A percentile compares a stretch with the other conserved stretches of the same genome.
phyloP scores from a whole-genome alignment of 805 yeast genomes.

The Kodamaea leandrae region DNA sequence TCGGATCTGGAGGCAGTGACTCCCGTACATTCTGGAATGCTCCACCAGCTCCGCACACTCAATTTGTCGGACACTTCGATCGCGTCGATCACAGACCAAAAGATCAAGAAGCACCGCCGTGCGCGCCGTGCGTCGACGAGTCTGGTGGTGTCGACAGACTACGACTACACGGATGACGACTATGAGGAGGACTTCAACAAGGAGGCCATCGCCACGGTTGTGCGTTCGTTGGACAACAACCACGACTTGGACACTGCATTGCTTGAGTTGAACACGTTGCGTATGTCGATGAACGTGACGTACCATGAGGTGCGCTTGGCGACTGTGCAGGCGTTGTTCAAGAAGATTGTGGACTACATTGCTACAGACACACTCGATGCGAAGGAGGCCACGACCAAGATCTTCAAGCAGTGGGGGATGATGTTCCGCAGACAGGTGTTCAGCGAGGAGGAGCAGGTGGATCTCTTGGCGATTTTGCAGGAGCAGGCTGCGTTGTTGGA shows the following conservation, averaged over 20 bases:
- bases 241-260: conserved; percentile 93
- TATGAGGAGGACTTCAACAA: conserved; percentile 68
- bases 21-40: conserved; percentile 34
- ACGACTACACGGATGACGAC: conserved; percentile 33
- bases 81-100: conserved; percentile 47
- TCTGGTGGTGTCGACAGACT: conserved; percentile 47
- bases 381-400: conserved; percentile 71
- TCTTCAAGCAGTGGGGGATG: conserved; percentile 79
- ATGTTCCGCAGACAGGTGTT: conserved; percentile 83
- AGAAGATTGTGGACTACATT: conserved; percentile 68
- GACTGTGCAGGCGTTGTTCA: conserved; percentile 68
- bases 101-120: conserved; percentile 35
- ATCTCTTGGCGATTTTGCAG: conserved; percentile 57
- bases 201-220: conserved; percentile 93
- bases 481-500: conserved; percentile 34
- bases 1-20: conserved; percentile 34
- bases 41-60: conserved; percentile 47
- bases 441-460: conserved; percentile 73
- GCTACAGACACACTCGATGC: conserved; percentile 73
- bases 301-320: conserved; percentile 90
- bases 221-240: conserved; percentile 85
- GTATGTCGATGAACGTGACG: conserved; percentile 97
- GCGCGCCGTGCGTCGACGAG: conserved; percentile 36
- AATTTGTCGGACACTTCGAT: conserved; percentile 59
- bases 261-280: conserved; percentile 85